Percentiles rank a stretch among this genome's conserved stretches.
Evolutionary conservation across 768 basidiomycete species (phyloP).

Genomic region (Tylopilus subfusipes): DNA sequence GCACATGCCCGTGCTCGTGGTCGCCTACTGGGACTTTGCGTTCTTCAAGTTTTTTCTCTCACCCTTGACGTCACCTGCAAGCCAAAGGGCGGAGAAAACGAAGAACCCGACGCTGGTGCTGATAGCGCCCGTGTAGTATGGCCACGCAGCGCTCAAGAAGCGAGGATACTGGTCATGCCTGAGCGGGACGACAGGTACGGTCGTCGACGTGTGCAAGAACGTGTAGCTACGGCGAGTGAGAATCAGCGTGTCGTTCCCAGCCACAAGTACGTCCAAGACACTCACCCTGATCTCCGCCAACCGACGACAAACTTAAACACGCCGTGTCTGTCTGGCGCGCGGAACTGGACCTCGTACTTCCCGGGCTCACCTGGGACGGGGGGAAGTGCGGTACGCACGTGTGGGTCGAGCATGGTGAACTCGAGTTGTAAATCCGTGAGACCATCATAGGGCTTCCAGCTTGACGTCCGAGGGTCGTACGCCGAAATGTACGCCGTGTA

Average conservation of each 20-base stretch:
- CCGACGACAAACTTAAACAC: conserved; percentile 97
- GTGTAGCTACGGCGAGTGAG: conserved; percentile 49
- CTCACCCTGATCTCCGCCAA: conserved; percentile 85
- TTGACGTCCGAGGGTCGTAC: conserved; percentile 50
- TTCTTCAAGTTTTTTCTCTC: conserved; percentile 47
- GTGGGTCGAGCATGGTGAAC: conserved; percentile 98
- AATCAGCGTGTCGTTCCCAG: neutral
- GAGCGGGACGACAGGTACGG: conserved; percentile 86
- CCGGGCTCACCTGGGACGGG: conserved; percentile 56
- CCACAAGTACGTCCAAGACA: neutral
- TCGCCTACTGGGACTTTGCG: conserved; percentile 27
- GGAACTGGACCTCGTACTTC: conserved; percentile 80
- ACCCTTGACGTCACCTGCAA: conserved; percentile 75
- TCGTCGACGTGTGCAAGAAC: conserved; percentile 68
- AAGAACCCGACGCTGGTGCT: conserved; percentile 85
- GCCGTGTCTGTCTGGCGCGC: conserved; percentile 91
- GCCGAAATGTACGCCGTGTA: conserved; percentile 72
- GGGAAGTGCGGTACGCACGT: conserved; percentile 76
- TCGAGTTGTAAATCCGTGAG: conserved; percentile 85
- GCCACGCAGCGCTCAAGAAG: conserved; percentile 94
- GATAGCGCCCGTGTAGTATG: conserved; percentile 89
- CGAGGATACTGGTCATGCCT: conserved; percentile 94
- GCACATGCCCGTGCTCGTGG: neutral
- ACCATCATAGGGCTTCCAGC: conserved; percentile 72
- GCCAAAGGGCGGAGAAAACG: conserved; percentile 83